A percentile compares a stretch with the other conserved stretches of the same genome.
phyloP scores from a whole-genome alignment of 768 basidiomycete species.

The Hygrocybe coccinea region DNA sequence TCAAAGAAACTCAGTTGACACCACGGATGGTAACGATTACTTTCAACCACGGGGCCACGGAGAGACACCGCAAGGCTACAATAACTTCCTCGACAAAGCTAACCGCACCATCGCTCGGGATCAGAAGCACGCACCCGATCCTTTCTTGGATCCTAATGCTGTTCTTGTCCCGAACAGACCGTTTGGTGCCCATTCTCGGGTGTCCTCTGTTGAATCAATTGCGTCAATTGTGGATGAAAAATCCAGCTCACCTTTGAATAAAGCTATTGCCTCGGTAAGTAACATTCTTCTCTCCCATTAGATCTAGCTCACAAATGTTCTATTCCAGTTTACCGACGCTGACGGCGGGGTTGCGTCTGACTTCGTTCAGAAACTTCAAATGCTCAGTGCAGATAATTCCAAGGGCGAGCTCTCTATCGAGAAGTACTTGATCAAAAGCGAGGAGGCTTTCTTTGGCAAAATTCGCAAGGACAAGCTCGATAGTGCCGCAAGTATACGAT shows the following conservation, averaged over 20 bases:
- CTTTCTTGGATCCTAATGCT: slow-evolving; percentile 61
- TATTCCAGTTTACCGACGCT: slow-evolving; percentile 77
- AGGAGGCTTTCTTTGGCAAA: slow-evolving; percentile 88
- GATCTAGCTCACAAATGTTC: slow-evolving; percentile 4
- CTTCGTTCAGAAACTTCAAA: slow-evolving; percentile 81
- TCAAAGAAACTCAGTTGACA: slow-evolving; percentile 43
- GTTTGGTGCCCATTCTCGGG: slow-evolving; percentile 76
- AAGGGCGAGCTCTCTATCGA: slow-evolving; percentile 90
- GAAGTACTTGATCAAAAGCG: slow-evolving; percentile 83
- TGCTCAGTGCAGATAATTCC: slow-evolving; percentile 78
- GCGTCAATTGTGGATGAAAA: slow-evolving; percentile 90
- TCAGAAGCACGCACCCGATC: slow-evolving; percentile 74
- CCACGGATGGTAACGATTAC: slow-evolving; percentile 50
- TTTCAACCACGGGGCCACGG: slow-evolving; percentile 34
- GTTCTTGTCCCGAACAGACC: slow-evolving; percentile 64
- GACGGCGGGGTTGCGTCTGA: slow-evolving; percentile 89
- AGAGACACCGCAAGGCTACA: slow-evolving; percentile 47
- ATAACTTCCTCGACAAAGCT: slow-evolving; percentile 79
- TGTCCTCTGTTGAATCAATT: slow-evolving; percentile 86
- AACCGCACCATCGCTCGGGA: slow-evolving; percentile 80
- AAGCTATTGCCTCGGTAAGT: slow-evolving; percentile 81
- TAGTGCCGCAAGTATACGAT: slow-evolving; percentile 73
- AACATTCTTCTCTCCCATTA: not conserved
- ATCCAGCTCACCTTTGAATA: slow-evolving; percentile 84
- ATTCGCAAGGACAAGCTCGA: slow-evolving; percentile 85